Conservation (phyloP, 1,284 basidiomycete genomes). For the Cryptococcus sp. region DNA sequence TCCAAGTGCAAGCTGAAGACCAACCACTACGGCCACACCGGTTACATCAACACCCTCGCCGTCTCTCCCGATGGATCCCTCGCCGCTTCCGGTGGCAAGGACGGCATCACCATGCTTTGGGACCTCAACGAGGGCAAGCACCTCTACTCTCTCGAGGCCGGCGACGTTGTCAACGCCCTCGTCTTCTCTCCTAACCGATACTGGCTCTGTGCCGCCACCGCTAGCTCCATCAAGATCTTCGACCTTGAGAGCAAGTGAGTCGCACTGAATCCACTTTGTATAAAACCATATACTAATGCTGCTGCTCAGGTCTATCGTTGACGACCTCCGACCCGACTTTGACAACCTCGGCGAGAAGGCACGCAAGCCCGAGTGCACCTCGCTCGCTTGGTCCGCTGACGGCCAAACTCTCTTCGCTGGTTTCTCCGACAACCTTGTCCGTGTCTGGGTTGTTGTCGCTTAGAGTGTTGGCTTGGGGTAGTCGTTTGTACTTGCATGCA, state of each 20-base stretch:
- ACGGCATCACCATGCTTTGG: conserved; percentile 99
- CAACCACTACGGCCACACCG: conserved; percentile 99
- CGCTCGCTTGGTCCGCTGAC: conserved; percentile 98
- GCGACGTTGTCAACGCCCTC: conserved; percentile 97
- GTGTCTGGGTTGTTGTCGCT: conserved; percentile 82
- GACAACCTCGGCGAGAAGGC: conserved; percentile 74
- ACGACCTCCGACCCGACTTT: conserved; percentile 89
- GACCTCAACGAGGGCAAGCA: conserved; percentile 99
- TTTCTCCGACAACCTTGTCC: conserved; percentile 87
- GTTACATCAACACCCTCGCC: conserved; percentile 98
- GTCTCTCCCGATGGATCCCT: conserved; percentile 99
- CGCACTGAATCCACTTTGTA: background rate
- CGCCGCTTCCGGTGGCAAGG: conserved; percentile 98
- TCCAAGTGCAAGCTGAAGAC: conserved; percentile 99
- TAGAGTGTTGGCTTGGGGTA: conserved; percentile 24
- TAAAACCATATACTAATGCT: background rate
- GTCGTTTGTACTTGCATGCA: conserved; percentile 25
- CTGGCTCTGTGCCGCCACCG: conserved; percentile 99
- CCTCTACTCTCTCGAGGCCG: conserved; percentile 99
- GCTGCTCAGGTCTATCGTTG: conserved; percentile 82
- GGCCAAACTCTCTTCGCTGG: conserved; percentile 96
- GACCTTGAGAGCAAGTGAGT: conserved; percentile 96
- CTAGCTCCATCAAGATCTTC: conserved; percentile 98
- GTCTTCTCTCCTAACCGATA: conserved; percentile 99
- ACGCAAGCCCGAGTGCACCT: conserved; percentile 91